Percentiles rank a stretch among this genome's conserved stretches.
Evolutionary conservation across 2,329 filamentous ascomycete genomes (phyloP).

Genomic region (Coniochaeta ligniaria): DNA sequence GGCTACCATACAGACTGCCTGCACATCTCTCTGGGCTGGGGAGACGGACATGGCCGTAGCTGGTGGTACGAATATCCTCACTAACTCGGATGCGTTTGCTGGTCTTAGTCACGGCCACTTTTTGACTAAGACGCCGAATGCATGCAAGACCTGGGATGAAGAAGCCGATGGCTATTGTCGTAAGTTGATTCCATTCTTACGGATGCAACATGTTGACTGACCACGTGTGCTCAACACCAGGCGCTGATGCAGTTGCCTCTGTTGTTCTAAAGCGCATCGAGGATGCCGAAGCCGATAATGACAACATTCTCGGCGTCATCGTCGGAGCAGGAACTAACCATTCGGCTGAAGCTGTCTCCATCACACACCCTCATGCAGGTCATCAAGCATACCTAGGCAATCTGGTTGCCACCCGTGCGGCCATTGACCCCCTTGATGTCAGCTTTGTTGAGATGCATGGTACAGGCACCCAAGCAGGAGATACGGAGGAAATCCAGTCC

Average conservation of each 20-base stretch:
- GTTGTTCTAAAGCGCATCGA: conserved; percentile 39
- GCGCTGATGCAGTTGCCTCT: conserved; percentile 32
- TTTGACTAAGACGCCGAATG: conserved; percentile 35
- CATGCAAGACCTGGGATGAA: conserved; percentile 52
- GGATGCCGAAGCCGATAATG: conserved; percentile 36
- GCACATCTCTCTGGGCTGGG: conserved; percentile 55
- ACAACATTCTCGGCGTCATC: conserved; percentile 50
- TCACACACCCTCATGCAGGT: conserved; percentile 54
- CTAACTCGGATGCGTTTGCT: conserved; percentile 58
- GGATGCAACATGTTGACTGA: not conserved
- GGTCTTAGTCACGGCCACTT: conserved; percentile 60
- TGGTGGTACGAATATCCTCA: conserved; percentile 58
- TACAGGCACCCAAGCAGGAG: conserved; percentile 59
- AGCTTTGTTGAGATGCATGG: conserved; percentile 64
- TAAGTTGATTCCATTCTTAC: not conserved
- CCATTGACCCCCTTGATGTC: conserved; percentile 50
- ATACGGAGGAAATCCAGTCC: conserved; percentile 54
- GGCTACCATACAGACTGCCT: conserved; percentile 36
- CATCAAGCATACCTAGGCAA: conserved; percentile 50
- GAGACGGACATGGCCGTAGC: conserved; percentile 60
- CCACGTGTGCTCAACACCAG: not conserved
- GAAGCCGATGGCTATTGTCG: conserved; percentile 36
- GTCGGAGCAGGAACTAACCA: conserved; percentile 55
- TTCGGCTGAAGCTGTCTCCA: conserved; percentile 54
- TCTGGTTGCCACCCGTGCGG: conserved; percentile 37